Percentiles rank a stretch among this genome's conserved stretches.
phyloP scores from a whole-genome alignment of 1,139 yeast species.

The Candida tetrigidarum region DNA sequence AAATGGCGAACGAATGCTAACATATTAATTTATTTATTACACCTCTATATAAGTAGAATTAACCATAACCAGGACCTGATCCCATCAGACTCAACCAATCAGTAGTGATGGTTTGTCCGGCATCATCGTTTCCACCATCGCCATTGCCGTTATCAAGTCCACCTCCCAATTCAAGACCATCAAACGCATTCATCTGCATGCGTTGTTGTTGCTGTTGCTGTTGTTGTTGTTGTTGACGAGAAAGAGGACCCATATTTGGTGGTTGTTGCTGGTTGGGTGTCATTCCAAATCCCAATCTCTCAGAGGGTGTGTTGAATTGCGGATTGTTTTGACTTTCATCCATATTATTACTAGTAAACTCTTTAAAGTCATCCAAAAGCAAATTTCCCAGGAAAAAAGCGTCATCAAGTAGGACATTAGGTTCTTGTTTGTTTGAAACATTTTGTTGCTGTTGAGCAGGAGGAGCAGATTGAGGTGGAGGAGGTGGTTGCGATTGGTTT shows the following conservation, averaged over 20 bases:
- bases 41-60: background rate
- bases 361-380: conserved; percentile 11
- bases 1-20: too few species aligned
- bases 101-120: conserved; percentile 18
- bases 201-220: conserved; percentile 15
- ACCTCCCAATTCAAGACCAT: conserved; percentile 4
- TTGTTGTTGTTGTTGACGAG: conserved; percentile 18
- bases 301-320: conserved; percentile 2
- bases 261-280: conserved; percentile 17
- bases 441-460: conserved; percentile 11
- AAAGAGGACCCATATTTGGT: conserved; percentile 13
- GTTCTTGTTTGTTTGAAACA: conserved; percentile 7
- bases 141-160: conserved; percentile 3
- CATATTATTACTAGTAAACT: conserved; percentile 4
- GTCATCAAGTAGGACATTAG: conserved; percentile 9
- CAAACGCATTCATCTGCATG: conserved; percentile 4
- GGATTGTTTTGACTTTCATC: conserved; percentile 4
- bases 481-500: conserved; percentile 14
- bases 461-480: conserved; percentile 12
- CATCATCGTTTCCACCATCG: conserved; percentile 11
- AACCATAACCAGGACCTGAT: conserved; percentile 38
- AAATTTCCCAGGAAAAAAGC: conserved; percentile 9
- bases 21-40: background rate
- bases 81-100: conserved; percentile 46
- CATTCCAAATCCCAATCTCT: conserved; percentile 2